A percentile compares a stretch with the other conserved stretches of the same genome.
These are phyloP conservation scores for Aphanoascus verrucosus DNA, from an alignment of 2,329 filamentous ascomycete genomes.

Conservation along the genomic window DNA sequence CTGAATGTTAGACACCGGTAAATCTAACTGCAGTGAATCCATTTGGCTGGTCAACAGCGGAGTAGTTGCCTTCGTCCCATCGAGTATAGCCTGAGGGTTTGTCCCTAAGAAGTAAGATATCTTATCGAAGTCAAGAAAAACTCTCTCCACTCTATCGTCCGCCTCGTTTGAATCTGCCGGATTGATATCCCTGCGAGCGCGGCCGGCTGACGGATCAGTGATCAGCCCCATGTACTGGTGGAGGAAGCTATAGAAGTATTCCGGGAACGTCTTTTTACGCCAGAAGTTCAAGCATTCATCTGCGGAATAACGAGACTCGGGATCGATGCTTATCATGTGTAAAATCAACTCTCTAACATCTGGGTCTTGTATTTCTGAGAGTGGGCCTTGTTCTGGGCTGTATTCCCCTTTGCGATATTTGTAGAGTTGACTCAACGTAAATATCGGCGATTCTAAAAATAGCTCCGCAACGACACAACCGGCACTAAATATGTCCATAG, in stretches of 20 bases:
- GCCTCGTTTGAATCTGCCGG: constrained; percentile 69
- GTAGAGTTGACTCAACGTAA: constrained; percentile 91
- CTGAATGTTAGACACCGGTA: constrained; percentile 71
- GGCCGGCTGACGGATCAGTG: constrained; percentile 77
- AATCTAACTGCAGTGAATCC: constrained; percentile 70
- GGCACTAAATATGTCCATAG: constrained; percentile 97
- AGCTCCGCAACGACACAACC: constrained; percentile 95
- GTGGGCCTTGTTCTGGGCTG: constrained; percentile 67
- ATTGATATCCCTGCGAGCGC: constrained; percentile 57
- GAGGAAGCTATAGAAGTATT: constrained; percentile 94
- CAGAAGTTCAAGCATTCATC: constrained; percentile 91
- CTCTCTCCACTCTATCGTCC: constrained; percentile 85
- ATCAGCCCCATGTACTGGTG: constrained; percentile 97
- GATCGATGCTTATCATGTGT: constrained; percentile 93
- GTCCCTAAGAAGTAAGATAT: constrained; percentile 89
- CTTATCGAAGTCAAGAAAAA: constrained; percentile 94
- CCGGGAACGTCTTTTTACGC: constrained; percentile 82
- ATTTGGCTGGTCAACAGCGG: constrained; percentile 26
- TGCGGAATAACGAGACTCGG: constrained; percentile 81
- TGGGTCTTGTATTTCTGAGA: constrained; percentile 77
- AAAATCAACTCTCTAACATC: constrained; percentile 80
- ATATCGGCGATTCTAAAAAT: constrained; percentile 91
- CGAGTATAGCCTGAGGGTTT: constrained; percentile 39
- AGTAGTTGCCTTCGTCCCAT: constrained; percentile 24
- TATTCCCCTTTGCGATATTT: constrained; percentile 90